phyloP scores from a whole-genome alignment of 2,329 filamentous ascomycete species.

The Aspergillus arachidicola region DNA sequence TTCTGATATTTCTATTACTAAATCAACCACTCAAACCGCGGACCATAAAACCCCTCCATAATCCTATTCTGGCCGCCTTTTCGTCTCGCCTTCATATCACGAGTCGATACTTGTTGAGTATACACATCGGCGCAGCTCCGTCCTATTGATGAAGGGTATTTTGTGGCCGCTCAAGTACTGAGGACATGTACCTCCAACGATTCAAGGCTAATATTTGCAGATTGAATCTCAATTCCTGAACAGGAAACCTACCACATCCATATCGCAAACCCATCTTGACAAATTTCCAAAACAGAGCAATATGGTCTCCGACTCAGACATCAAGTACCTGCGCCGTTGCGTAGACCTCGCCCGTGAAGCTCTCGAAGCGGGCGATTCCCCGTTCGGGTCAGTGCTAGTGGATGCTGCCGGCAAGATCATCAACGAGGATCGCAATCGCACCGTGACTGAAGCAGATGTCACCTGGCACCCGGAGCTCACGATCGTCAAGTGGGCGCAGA shows the following conservation, averaged over 20 bases:
- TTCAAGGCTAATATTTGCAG: not conserved
- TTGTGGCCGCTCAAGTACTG: accelerated
- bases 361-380: constrained; percentile 15
- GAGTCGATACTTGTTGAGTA: no score
- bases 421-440: constrained; percentile 19
- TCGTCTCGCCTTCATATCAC: accelerated
- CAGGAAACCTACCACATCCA: not conserved
- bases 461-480: constrained; percentile 19
- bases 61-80: accelerated
- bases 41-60: no score
- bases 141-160: no score
- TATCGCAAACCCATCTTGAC: not conserved
- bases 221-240: accelerated
- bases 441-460: constrained; percentile 12
- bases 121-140: no score
- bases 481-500: constrained; percentile 18
- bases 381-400: constrained; percentile 20
- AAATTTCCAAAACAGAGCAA: not conserved
- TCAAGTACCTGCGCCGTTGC: constrained; percentile 12
- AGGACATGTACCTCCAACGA: no score
- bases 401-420: constrained; percentile 11
- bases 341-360: constrained; percentile 16
- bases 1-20: no score
- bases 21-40: no score
- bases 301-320: constrained; percentile 12